Evolutionary conservation across 2,329 filamentous ascomycete genomes (phyloP).

Genomic region (Xylaria sp.): DNA sequence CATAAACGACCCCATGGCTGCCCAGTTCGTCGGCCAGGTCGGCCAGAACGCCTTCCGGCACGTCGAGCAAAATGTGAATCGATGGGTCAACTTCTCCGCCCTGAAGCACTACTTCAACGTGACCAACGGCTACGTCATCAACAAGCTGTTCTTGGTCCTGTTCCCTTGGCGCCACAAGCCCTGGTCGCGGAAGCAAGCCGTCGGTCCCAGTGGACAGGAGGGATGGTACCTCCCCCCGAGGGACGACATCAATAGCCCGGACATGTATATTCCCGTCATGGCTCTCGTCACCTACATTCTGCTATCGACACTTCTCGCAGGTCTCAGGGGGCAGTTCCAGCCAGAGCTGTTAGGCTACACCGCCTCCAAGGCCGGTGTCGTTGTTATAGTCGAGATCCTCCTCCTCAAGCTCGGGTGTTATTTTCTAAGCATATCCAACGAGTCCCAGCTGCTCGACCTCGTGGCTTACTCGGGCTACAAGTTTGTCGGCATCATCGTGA

Average conservation of each 20-base stretch:
- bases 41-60: conserved; percentile 91
- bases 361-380: conserved; percentile 82
- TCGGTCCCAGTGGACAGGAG: conserved; percentile 74
- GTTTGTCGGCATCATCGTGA: conserved; percentile 95
- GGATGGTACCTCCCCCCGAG: conserved; percentile 88
- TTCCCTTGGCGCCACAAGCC: conserved; percentile 98
- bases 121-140: conserved; percentile 94
- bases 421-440: conserved; percentile 90
- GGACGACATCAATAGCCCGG: conserved; percentile 96
- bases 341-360: conserved; percentile 93
- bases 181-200: conserved; percentile 90
- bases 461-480: conserved; percentile 99
- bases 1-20: conserved; percentile 88
- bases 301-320: conserved; percentile 88
- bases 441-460: conserved; percentile 90
- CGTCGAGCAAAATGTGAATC: conserved; percentile 91
- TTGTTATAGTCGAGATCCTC: conserved; percentile 89
- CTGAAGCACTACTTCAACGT: conserved; percentile 99
- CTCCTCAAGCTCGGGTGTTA: conserved; percentile 93
- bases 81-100: conserved; percentile 89
- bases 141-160: conserved; percentile 91
- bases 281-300: conserved; percentile 97
- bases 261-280: conserved; percentile 98
- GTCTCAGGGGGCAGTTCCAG: conserved; percentile 89
- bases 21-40: conserved; percentile 94